Evolutionary conservation across 352 stramenopile genomes (phyloP), one percentile per base, ranked within the genome.

Genomic region (Peronospora farinosa): DNA sequence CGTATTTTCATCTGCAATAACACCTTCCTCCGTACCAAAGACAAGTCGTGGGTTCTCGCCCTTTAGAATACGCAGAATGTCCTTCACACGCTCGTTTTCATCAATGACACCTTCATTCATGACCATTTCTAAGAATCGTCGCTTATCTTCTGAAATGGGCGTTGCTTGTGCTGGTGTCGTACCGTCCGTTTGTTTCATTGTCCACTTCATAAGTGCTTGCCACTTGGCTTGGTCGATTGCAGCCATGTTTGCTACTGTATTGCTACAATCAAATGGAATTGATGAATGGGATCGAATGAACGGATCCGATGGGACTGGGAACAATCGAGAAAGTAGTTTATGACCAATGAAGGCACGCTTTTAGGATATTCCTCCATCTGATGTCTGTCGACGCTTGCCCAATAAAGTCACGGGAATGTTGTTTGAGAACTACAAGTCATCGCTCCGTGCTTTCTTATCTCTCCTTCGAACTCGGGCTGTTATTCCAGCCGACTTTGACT

Each of bases 131-230:
- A 94, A 60, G 41, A 90, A 94, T 12, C 69, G 60, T 23, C 71
- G 70, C 54, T 92, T 80, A 33, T 94, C 78, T 30, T 88, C 72
- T 9, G 72, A 78, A 65, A 94, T 91, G 32, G 79, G 65, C n/a
- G 67, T 72, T 17, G 65, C 66, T 27, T 85, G 56, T 5, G 73
- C 78, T 37, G 78, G 77, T 33, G 63, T 72, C 40, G 83, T 92
- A 56, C 78, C 80, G 53, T 94, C 80, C 56, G 74, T 68, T 57
- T 94, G 81, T 62, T 92, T 83, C 83, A 94, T 92, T 40, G 74
- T 91, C 83, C 83, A 94, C 51, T 82, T 83, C 74, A 94, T 73
- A 15, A 94, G 66, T n/a, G 77, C 83, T 35, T 90, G 75, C 83
- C 83, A 94, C 60, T 94, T 94, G 59, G 80, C 86, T 37, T 74